Evolutionary conservation across 2,329 filamentous ascomycete species (phyloP).

Genomic region (Pseudogymnoascus sp.): DNA sequence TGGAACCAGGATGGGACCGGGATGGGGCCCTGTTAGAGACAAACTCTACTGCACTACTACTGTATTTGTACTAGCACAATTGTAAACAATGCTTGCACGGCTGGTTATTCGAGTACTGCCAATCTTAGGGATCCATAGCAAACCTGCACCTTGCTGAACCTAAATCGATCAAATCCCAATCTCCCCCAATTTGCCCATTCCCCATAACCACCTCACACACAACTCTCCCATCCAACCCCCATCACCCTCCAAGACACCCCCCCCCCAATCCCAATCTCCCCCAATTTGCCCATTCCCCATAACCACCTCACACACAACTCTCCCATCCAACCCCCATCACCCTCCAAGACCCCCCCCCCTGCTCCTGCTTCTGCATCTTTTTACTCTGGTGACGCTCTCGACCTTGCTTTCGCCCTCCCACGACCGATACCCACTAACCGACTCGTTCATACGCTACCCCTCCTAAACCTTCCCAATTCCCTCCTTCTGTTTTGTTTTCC

Average conservation of each 20-base stretch:
- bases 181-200: neutral
- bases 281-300: neutral
- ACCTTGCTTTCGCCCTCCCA: neutral
- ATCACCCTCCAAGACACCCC: neutral
- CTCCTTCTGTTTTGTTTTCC: neutral
- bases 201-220: neutral
- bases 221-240: neutral
- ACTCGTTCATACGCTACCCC: neutral
- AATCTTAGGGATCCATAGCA: neutral
- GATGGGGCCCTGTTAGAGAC: neutral
- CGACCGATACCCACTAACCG: neutral
- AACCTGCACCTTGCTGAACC: neutral
- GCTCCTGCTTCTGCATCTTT: neutral
- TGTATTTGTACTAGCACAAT: too few relatives aligned
- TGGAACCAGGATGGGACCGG: neutral
- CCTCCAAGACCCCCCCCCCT: neutral
- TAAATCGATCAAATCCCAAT: neutral
- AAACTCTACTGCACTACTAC: too few relatives aligned
- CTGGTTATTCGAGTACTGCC: neutral
- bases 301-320: neutral
- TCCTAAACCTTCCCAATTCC: conserved; percentile 7
- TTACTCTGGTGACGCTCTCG: neutral
- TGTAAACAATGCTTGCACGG: too few relatives aligned
- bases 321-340: neutral
- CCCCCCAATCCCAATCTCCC: too few relatives aligned